phyloP scores from a whole-genome alignment of 23 red algal species.

The Agarophyton chilense region DNA sequence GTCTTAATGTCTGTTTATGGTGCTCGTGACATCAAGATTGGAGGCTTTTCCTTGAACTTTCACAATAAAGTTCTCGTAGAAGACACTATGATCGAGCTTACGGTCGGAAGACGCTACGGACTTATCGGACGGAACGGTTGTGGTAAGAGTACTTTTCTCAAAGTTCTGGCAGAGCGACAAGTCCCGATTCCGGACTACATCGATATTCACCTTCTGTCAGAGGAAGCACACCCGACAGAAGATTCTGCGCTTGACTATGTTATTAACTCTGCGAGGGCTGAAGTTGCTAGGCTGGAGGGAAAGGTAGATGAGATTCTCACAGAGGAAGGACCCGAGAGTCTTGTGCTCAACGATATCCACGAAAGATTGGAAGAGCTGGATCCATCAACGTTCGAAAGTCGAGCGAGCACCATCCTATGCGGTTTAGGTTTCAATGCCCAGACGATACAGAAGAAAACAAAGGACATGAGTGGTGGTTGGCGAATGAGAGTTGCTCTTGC shows the following conservation, averaged over 20 bases:
- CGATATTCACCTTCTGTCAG: constrained; percentile 74
- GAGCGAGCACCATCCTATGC: constrained; percentile 88
- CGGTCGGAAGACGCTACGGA: constrained; percentile 87
- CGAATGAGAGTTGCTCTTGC: constrained; percentile 96
- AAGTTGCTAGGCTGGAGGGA: constrained; percentile 68
- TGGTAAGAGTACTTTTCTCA: constrained; percentile 92
- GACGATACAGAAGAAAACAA: constrained; percentile 79
- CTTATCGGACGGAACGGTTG: constrained; percentile 93
- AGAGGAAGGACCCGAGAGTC: constrained; percentile 69
- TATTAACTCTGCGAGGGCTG: constrained; percentile 78
- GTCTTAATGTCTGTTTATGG: constrained; percentile 67
- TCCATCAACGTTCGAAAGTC: constrained; percentile 79
- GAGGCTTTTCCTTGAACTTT: constrained; percentile 70
- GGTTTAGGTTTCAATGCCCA: constrained; percentile 88
- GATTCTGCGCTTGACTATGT: constrained; percentile 85
- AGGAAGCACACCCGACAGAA: constrained; percentile 85
- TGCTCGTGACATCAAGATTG: constrained; percentile 86
- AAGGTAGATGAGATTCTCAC: constrained; percentile 60
- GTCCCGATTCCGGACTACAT: constrained; percentile 95
- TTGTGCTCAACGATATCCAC: constrained; percentile 78
- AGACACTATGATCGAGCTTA: constrained; percentile 82
- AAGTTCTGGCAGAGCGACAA: constrained; percentile 70
- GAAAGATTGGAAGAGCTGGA: constrained; percentile 87
- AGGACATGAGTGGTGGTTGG: constrained; percentile 93
- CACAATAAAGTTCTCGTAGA: constrained; percentile 86